Evolutionary conservation across 1,284 basidiomycete species (phyloP).

Genomic region (Microbotryum lychnidis-dioicae): DNA sequence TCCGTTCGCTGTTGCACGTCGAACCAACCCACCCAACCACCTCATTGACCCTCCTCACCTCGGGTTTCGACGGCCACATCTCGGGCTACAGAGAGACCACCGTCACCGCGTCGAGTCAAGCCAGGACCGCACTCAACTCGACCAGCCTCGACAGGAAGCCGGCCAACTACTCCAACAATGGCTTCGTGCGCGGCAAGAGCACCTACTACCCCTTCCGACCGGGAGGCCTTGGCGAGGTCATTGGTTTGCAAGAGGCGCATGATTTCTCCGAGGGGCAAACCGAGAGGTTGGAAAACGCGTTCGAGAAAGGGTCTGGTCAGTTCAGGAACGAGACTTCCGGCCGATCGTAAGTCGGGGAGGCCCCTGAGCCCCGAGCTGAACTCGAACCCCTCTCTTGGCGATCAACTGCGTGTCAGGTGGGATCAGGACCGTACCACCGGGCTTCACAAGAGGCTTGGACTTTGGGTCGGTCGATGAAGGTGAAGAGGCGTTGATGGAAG

Average conservation of each 20-base stretch:
- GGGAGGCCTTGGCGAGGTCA: constrained; percentile 56
- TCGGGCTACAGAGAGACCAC: constrained; percentile 68
- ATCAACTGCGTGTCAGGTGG: constrained; percentile 26
- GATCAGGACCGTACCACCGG: constrained; percentile 43
- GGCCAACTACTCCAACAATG: constrained; percentile 52
- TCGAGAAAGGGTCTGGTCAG: constrained; percentile 25
- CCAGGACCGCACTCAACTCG: constrained; percentile 57
- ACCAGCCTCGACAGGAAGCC: constrained; percentile 77
- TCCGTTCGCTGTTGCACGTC: constrained; percentile 26
- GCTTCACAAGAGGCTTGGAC: constrained; percentile 52
- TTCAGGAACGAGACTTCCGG: neutral
- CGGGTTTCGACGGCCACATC: constrained; percentile 69
- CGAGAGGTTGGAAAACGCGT: constrained; percentile 29
- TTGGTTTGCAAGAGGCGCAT: constrained; percentile 41
- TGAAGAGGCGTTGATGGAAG: constrained; percentile 40
- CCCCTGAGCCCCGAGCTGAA: constrained; percentile 39
- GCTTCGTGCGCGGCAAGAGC: constrained; percentile 87
- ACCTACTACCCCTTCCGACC: constrained; percentile 86
- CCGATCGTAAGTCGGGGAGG: constrained; percentile 25
- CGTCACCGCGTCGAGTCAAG: constrained; percentile 41
- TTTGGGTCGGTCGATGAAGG: constrained; percentile 50
- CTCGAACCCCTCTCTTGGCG: constrained; percentile 38
- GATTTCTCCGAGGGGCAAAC: constrained; percentile 43
- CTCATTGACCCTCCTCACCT: constrained; percentile 61
- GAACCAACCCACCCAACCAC: constrained; percentile 67